phyloP scores from a whole-genome alignment of 2,329 filamentous ascomycete genomes.

The Zasmidium cellare region DNA sequence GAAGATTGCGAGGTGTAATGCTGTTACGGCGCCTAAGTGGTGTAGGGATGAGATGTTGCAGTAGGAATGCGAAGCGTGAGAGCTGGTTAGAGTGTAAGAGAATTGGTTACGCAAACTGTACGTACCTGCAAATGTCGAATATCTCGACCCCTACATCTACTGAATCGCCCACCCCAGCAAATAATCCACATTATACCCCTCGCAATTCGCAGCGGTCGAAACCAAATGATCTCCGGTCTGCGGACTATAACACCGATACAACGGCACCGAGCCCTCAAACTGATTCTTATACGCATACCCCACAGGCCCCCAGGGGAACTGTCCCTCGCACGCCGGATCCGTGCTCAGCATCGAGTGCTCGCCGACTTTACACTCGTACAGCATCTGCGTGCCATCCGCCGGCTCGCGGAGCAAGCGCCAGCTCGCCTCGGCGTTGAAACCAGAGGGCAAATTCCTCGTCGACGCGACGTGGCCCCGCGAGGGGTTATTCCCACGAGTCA shows the following conservation, averaged over 20 bases:
- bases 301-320: neutral
- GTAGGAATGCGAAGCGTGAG: slow-evolving; percentile 1
- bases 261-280: neutral
- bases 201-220: neutral
- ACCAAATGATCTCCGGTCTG: neutral
- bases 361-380: slow-evolving; percentile 1
- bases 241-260: neutral
- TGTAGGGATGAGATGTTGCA: slow-evolving; percentile 35
- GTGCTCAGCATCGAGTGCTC: neutral
- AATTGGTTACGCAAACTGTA: neutral
- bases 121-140: too few species aligned
- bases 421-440: neutral
- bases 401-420: neutral
- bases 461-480: neutral
- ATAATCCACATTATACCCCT: neutral
- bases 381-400: neutral
- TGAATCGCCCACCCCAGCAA: neutral
- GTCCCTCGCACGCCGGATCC: neutral
- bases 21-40: slow-evolving; percentile 37
- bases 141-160: neutral
- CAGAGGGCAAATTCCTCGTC: neutral
- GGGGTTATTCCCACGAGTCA: neutral
- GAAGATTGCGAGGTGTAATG: slow-evolving; percentile 40
- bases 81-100: too few species aligned
- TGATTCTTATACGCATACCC: slow-evolving; percentile 1